phyloP scores from a whole-genome alignment of 331 rosid genomes.

The Pyracantha coccinea region DNA sequence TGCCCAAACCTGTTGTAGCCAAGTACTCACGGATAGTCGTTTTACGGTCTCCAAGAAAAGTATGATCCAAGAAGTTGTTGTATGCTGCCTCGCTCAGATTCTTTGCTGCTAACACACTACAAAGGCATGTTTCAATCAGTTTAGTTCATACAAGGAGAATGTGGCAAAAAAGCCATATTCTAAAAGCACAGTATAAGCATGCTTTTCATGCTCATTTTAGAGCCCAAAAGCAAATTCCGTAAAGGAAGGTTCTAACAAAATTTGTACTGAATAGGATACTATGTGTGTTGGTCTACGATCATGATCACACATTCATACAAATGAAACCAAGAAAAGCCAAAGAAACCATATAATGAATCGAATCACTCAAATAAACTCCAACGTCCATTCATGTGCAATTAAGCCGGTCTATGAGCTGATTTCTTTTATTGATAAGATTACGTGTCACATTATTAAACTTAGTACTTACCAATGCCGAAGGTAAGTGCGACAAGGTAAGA shows the following conservation, averaged over 20 bases:
- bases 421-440: background rate
- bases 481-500: constrained; percentile 88
- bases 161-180: background rate
- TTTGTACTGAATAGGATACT: too few relatives aligned
- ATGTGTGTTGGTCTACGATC: background rate
- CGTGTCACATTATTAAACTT: background rate
- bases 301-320: background rate
- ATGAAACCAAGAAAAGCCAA: background rate
- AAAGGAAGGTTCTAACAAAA: too few relatives aligned
- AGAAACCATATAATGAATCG: background rate
- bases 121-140: background rate
- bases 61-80: constrained; percentile 82
- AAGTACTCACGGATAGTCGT: constrained; percentile 73
- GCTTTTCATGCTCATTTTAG: background rate
- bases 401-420: background rate
- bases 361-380: background rate
- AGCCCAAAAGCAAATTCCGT: background rate
- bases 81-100: constrained; percentile 53
- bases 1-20: constrained; percentile 68
- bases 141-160: background rate
- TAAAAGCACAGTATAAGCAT: background rate
- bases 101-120: constrained; percentile 84
- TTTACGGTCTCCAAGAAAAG: constrained; percentile 85
- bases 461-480: constrained; percentile 82
- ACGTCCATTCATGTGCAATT: background rate